phyloP scores from a whole-genome alignment of 768 basidiomycete species.

The Mycena polygramma region DNA sequence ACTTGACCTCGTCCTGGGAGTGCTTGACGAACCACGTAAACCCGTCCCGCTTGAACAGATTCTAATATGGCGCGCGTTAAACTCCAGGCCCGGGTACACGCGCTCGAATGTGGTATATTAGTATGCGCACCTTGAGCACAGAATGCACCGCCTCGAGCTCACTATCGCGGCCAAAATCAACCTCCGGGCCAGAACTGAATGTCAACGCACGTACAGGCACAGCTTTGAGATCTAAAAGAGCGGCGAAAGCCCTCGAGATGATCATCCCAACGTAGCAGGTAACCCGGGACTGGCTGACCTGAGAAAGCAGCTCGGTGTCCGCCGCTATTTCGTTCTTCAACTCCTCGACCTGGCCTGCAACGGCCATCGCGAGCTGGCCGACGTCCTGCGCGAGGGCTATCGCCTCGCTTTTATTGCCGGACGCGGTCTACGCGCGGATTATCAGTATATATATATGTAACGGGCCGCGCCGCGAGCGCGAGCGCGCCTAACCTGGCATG shows the following conservation, averaged over 20 bases:
- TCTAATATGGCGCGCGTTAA: constrained; percentile 8
- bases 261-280: background rate
- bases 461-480: too few relatives aligned
- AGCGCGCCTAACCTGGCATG: constrained; percentile 33
- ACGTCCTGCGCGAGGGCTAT: constrained; percentile 36
- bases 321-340: constrained; percentile 27
- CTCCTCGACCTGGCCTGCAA: constrained; percentile 34
- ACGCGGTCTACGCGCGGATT: constrained; percentile 29
- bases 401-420: constrained; percentile 33
- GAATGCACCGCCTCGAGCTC: constrained; percentile 36
- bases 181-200: constrained; percentile 9
- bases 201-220: constrained; percentile 35
- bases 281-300: background rate
- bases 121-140: constrained; percentile 28
- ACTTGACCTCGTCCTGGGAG: constrained; percentile 34
- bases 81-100: background rate
- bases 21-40: constrained; percentile 37
- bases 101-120: background rate
- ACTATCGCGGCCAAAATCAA: constrained; percentile 29
- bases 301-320: constrained; percentile 32
- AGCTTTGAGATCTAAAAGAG: constrained; percentile 28
- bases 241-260: background rate
- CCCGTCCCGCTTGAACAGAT: constrained; percentile 31
- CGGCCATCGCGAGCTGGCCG: constrained; percentile 30
- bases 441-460: too few relatives aligned